A percentile compares a stretch with the other conserved stretches of the same genome.
Conservation (phyloP, 2,329 filamentous ascomycete genomes). For the Lasiodiplodia sp. region DNA sequence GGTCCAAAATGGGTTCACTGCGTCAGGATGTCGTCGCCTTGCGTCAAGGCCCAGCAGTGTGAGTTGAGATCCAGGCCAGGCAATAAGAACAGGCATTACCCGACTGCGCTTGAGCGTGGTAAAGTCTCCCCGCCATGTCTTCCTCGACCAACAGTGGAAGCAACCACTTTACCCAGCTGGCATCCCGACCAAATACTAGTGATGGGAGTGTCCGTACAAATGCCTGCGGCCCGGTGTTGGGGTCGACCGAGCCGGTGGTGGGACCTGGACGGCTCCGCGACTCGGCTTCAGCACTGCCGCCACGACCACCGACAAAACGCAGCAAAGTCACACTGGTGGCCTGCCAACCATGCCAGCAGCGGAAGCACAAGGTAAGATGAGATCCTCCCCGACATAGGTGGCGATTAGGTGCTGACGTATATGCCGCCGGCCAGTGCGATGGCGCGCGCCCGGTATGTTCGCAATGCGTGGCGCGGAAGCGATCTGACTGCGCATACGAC, state of each 20-base stretch:
- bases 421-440: slow-evolving; percentile 25
- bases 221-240: neutral
- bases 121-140: neutral
- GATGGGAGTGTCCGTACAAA: neutral
- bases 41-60: neutral
- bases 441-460: slow-evolving; percentile 32
- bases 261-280: neutral
- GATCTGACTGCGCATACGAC: slow-evolving; percentile 33
- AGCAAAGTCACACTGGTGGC: slow-evolving; percentile 30
- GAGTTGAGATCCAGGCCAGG: neutral
- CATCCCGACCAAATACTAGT: neutral
- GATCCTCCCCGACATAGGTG: slow-evolving; percentile 30
- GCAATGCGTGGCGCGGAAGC: slow-evolving; percentile 30
- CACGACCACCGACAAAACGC: slow-evolving; percentile 10
- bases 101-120: neutral
- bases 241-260: neutral
- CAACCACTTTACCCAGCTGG: neutral
- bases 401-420: neutral
- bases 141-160: neutral
- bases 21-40: neutral
- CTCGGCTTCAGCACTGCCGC: neutral
- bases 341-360: slow-evolving; percentile 31
- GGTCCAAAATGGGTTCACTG: neutral
- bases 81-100: neutral
- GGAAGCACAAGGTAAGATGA: slow-evolving; percentile 29